Evolutionary conservation across 1,139 yeast species (phyloP).

Genomic region (Blastobotrys serpentis): DNA sequence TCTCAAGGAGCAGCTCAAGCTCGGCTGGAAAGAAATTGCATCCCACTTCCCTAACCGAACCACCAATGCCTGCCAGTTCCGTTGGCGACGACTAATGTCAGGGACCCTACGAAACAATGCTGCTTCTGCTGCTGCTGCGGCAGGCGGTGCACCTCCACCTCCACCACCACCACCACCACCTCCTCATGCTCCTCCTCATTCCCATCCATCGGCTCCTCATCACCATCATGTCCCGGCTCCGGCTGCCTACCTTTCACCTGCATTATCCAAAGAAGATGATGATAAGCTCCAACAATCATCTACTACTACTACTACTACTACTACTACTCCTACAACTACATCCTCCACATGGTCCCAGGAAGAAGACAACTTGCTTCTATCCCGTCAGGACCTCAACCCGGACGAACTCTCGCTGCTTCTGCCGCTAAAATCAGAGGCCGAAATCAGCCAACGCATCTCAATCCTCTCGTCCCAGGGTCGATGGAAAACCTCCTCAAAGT

Average conservation of each 20-base stretch:
- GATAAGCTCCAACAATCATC: too few relatives aligned
- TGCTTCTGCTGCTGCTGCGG: too few relatives aligned
- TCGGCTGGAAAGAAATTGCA: constrained; percentile 83
- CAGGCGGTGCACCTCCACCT: too few relatives aligned
- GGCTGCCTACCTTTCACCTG: constrained; percentile 5
- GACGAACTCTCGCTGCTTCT: constrained; percentile 73
- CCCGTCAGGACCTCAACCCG: constrained; percentile 62
- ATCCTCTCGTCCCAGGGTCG: constrained; percentile 37
- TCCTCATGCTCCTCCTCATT: constrained; percentile 11
- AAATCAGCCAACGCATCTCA: constrained; percentile 63
- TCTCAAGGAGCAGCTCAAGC: constrained; percentile 66
- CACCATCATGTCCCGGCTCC: too few relatives aligned
- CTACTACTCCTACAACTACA: too few relatives aligned
- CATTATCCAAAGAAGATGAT: too few relatives aligned
- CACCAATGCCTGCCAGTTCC: constrained; percentile 79
- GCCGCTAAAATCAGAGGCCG: constrained; percentile 72
- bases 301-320: too few relatives aligned
- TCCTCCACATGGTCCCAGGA: constrained; percentile 55
- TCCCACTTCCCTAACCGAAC: constrained; percentile 67
- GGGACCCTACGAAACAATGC: constrained; percentile 42
- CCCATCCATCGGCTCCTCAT: constrained; percentile 14
- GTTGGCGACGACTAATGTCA: constrained; percentile 68
- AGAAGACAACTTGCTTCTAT: constrained; percentile 67
- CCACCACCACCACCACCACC: constrained; percentile 18
- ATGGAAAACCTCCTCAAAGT: background rate